Percentiles rank a stretch among this genome's conserved stretches.
phyloP scores from a whole-genome alignment of 2,329 filamentous ascomycete species.

The Xylaria sp. region DNA sequence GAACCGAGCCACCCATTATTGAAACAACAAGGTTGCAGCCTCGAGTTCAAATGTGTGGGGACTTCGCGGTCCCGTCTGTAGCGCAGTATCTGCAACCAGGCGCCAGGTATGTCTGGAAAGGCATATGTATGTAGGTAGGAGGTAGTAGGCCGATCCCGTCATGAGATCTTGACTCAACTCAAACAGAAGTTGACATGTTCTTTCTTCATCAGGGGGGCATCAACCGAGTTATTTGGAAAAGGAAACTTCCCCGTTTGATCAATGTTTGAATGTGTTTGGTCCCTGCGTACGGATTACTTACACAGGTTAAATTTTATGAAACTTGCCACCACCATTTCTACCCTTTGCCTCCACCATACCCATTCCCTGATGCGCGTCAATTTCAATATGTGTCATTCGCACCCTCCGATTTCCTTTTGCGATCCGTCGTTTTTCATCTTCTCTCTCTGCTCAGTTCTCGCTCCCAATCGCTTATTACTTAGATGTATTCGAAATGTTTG shows the following conservation, averaged over 20 bases:
- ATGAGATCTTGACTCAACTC: background rate
- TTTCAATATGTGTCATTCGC: background rate
- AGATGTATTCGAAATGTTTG: slow-evolving; percentile 12
- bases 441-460: slow-evolving; percentile 6
- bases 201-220: background rate
- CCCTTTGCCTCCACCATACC: background rate
- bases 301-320: too few species aligned
- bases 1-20: background rate
- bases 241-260: background rate
- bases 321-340: background rate
- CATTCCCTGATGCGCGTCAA: background rate
- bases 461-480: slow-evolving; percentile 17
- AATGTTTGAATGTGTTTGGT: background rate
- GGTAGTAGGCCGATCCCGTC: background rate
- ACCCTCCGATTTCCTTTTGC: slow-evolving; percentile 1
- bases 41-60: slow-evolving; percentile 10
- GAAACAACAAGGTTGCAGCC: slow-evolving; percentile 3
- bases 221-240: background rate
- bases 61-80: background rate
- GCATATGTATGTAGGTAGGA: too few species aligned
- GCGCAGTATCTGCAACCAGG: background rate
- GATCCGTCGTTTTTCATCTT: slow-evolving; percentile 5
- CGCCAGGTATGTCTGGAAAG: too few species aligned
- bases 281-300: background rate
- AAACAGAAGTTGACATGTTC: background rate